These are phyloP conservation scores for Cryphonectria parasitica DNA, from an alignment of 2,329 filamentous ascomycete species.

Conservation along the genomic window DNA sequence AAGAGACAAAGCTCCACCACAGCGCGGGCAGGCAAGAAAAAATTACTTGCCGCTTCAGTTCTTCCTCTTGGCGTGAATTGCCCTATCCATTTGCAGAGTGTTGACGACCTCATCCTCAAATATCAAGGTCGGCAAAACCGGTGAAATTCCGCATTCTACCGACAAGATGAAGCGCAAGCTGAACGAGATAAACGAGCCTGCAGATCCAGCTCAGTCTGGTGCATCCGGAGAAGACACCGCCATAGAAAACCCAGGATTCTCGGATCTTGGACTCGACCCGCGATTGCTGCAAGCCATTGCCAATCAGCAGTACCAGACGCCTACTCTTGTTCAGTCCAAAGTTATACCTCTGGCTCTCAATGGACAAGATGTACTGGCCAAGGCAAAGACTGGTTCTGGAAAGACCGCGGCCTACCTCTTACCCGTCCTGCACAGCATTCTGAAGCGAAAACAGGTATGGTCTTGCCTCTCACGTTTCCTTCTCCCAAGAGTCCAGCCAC, in stretches of 20 bases:
- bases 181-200: conserved; percentile 57
- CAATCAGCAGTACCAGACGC: conserved; percentile 80
- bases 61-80: conserved; percentile 1
- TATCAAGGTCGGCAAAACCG: not conserved
- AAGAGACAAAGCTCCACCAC: not conserved
- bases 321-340: conserved; percentile 85
- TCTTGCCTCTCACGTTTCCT: conserved; percentile 13
- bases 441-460: conserved; percentile 73
- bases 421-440: conserved; percentile 81
- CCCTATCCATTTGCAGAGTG: conserved; percentile 6
- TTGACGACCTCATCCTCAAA: conserved; percentile 14
- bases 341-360: conserved; percentile 87
- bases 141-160: not conserved
- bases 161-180: conserved; percentile 64
- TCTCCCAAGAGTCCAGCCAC: not conserved
- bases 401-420: conserved; percentile 97
- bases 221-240: conserved; percentile 33
- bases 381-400: conserved; percentile 92
- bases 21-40: conserved; percentile 2
- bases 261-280: conserved; percentile 78
- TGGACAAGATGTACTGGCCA: conserved; percentile 87
- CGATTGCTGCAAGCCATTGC: conserved; percentile 85
- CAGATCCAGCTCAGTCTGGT: conserved; percentile 35
- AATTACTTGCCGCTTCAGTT: conserved; percentile 6
- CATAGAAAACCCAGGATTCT: conserved; percentile 61